Base-by-base conservation (phyloP, 2,329 filamentous ascomycete species). In the Fusarium abutilonis region DNA sequence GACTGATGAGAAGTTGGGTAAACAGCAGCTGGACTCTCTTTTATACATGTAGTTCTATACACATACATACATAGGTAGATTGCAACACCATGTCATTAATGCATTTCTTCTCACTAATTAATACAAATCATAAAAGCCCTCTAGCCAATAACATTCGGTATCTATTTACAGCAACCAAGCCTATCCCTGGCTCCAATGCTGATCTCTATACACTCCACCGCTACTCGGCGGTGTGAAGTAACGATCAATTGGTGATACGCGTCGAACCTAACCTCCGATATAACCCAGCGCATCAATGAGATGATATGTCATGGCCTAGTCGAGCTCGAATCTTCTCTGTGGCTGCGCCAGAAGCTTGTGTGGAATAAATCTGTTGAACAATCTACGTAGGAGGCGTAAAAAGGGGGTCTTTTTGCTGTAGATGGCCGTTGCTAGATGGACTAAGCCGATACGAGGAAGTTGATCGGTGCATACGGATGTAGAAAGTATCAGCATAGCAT, bases 81-180 rank as follows among this genome's bases (percentile, higher is more conserved):
- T 36, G 17, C 19, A 31, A 39, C 23, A 29, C 15, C 35, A 32
- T 17, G 21, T 55, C 45, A 42, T 56, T 41, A 40, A 57, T 43
- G 35, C 44, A 23, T 52, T 9, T 10, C 36, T 23, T 32, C 19
- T 21, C 14, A 26, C 17, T 13, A 59, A 52, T 26, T 13, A 58
- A 52, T 11, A 46, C 36, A 45, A 34, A 52, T 15, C 40, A 34
- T 26, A 26, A 15, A 3, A 19, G 29, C 13, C 14, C 38, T 21
- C 44, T 39, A 31, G 29, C 14, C 31, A 35, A 48, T 42, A 21
- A 59, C 21, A 31, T 17, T 13, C 29, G 36, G 34, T 28, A 43
- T 60, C 56, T 60, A 60, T 60, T 60, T 60, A 55, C 56, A 38
- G 36, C 36, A 38, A 38, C 17, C 36, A 38, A 21, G 28, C 36